Evolutionary conservation across 2,329 filamentous ascomycete species (phyloP).

Genomic region (Alternaria alternata): DNA sequence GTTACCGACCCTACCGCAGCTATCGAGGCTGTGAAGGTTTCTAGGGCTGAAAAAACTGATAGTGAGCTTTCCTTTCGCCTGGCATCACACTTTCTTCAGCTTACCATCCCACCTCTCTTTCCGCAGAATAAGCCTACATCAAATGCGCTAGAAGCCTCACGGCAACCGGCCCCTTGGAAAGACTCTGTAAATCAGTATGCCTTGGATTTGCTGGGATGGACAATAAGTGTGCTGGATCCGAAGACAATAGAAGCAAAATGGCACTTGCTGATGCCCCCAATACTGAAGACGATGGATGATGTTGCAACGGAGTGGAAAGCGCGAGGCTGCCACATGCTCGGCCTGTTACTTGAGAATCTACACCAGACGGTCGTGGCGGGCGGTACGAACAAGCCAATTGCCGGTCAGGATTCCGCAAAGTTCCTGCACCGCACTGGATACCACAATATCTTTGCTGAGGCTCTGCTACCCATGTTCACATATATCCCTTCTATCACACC

Average conservation of each 20-base stretch:
- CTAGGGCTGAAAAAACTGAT: slow-evolving; percentile 55
- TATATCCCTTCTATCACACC: slow-evolving; percentile 81
- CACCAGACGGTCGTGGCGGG: background rate
- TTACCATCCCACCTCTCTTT: slow-evolving; percentile 74
- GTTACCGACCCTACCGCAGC: slow-evolving; percentile 63
- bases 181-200: slow-evolving; percentile 58
- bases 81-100: slow-evolving; percentile 65
- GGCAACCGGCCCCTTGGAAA: slow-evolving; percentile 68
- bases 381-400: slow-evolving; percentile 29
- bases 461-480: slow-evolving; percentile 74
- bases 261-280: slow-evolving; percentile 73
- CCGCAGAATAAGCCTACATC: slow-evolving; percentile 41
- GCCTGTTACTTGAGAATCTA: slow-evolving; percentile 61
- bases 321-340: slow-evolving; percentile 65
- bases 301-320: slow-evolving; percentile 61
- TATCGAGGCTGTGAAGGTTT: slow-evolving; percentile 55
- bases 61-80: slow-evolving; percentile 61
- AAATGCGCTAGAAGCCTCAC: slow-evolving; percentile 64
- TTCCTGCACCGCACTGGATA: slow-evolving; percentile 66
- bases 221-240: slow-evolving; percentile 61
- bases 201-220: slow-evolving; percentile 69
- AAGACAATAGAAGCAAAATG: slow-evolving; percentile 65
- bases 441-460: slow-evolving; percentile 71
- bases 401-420: slow-evolving; percentile 51
- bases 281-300: slow-evolving; percentile 75